Percentiles rank a stretch among this genome's conserved stretches.
These are phyloP conservation scores for Rhizophora mangle DNA, from an alignment of 345 rosid species.

Conservation along the genomic window DNA sequence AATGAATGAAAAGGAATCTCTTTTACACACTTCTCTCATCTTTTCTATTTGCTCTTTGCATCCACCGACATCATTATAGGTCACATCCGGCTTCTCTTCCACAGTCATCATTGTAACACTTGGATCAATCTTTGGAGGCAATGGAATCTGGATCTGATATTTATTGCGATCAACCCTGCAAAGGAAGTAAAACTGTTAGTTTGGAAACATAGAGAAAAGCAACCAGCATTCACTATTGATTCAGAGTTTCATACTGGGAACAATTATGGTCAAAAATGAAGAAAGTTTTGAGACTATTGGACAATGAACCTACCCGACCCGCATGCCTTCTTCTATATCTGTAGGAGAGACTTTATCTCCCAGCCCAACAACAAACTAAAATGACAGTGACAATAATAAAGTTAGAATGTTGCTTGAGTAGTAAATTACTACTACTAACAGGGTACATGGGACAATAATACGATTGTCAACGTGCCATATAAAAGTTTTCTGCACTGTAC, in stretches of 20 bases:
- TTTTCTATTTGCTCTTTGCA: conserved; percentile 98
- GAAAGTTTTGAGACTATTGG: background rate
- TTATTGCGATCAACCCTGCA: conserved; percentile 95
- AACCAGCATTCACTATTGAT: no score
- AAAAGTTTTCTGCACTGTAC: background rate
- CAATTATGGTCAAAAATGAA: background rate
- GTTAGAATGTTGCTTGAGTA: background rate
- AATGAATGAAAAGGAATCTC: background rate
- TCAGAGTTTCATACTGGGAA: no score
- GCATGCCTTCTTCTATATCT: conserved; percentile 98
- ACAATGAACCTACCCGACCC: conserved; percentile 70
- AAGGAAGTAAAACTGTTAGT: conserved; percentile 8
- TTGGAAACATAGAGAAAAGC: background rate
- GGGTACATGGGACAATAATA: background rate
- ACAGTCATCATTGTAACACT: conserved; percentile 99
- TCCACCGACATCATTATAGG: conserved; percentile 96
- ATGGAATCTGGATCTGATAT: conserved; percentile 95
- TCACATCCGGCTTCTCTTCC: conserved; percentile 97
- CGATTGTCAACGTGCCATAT: background rate
- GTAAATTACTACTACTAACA: background rate
- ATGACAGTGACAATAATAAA: background rate
- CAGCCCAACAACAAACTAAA: conserved; percentile 94
- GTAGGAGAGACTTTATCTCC: conserved; percentile 98
- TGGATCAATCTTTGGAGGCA: conserved; percentile 99
- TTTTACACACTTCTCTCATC: conserved; percentile 78